phyloP scores from a whole-genome alignment of 1,139 yeast genomes.

The Suhomyces atakaporum region DNA sequence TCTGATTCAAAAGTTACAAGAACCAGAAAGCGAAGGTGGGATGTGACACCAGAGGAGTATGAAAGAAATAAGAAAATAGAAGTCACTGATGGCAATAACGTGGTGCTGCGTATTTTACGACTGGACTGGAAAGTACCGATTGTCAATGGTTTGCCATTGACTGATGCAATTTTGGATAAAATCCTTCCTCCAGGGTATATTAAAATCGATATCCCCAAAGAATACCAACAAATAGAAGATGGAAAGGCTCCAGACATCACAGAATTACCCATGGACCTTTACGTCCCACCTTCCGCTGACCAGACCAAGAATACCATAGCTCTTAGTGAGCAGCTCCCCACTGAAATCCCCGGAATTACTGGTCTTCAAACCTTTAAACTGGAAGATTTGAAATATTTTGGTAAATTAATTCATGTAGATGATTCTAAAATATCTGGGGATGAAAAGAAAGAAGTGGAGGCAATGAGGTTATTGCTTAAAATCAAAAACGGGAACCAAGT shows the following conservation, averaged over 20 bases:
- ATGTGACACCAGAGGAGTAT: slow-evolving; percentile 38
- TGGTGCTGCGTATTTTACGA: slow-evolving; percentile 5
- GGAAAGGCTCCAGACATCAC: slow-evolving; percentile 35
- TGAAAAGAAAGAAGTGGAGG: slow-evolving; percentile 60
- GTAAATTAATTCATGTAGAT: slow-evolving; percentile 51
- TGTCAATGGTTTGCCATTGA: slow-evolving; percentile 47
- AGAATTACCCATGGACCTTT: slow-evolving; percentile 26
- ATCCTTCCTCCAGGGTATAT: slow-evolving; percentile 59
- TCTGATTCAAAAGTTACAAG: slow-evolving; percentile 19
- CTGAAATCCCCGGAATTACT: slow-evolving; percentile 62
- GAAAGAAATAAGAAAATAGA: slow-evolving; percentile 16
- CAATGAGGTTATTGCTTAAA: slow-evolving; percentile 63
- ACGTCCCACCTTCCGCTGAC: slow-evolving; percentile 28
- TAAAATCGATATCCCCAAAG: slow-evolving; percentile 49
- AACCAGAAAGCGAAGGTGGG: slow-evolving; percentile 29
- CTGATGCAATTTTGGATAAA: slow-evolving; percentile 51
- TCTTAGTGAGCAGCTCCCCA: slow-evolving; percentile 35
- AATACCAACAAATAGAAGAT: slow-evolving; percentile 38
- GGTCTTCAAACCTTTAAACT: slow-evolving; percentile 66
- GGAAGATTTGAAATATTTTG: slow-evolving; percentile 73
- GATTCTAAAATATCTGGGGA: slow-evolving; percentile 39
- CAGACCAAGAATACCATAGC: slow-evolving; percentile 26
- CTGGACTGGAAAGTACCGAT: slow-evolving; percentile 37
- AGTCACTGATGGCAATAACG: slow-evolving; percentile 3
- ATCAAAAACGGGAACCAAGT: slow-evolving; percentile 78